Conservation (phyloP, 345 rosid genomes). For the Microcos paniculata region DNA sequence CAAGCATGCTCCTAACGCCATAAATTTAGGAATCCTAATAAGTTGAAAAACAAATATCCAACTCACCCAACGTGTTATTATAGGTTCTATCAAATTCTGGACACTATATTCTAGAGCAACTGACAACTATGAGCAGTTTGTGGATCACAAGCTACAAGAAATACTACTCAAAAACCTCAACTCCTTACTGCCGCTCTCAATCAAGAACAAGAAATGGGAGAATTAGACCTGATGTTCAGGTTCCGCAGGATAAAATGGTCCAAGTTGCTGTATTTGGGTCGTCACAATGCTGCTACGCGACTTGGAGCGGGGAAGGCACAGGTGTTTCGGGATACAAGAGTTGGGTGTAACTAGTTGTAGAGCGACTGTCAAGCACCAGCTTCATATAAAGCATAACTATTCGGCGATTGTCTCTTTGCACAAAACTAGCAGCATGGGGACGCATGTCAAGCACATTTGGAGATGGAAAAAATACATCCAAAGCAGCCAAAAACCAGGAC, state of each 20-base stretch:
- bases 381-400: too few relatives aligned
- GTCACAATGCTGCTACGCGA: constrained; percentile 71
- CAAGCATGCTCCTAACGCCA: neutral
- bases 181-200: neutral
- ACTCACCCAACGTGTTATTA: neutral
- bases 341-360: too few relatives aligned
- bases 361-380: too few relatives aligned
- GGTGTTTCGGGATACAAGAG: too few relatives aligned
- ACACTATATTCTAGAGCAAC: neutral
- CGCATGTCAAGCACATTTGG: too few relatives aligned
- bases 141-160: neutral
- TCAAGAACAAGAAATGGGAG: neutral
- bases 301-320: constrained; percentile 14
- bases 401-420: too few relatives aligned
- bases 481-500: too few relatives aligned
- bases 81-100: neutral
- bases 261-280: constrained; percentile 79
- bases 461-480: too few relatives aligned
- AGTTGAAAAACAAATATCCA: neutral
- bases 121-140: neutral
- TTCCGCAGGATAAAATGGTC: constrained; percentile 75
- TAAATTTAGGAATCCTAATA: too few relatives aligned
- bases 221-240: constrained; percentile 83
- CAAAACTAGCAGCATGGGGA: too few relatives aligned
- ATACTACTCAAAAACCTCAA: neutral